Evolutionary conservation across 2,329 filamentous ascomycete genomes (phyloP).

Genomic region (Truncatella angustata): DNA sequence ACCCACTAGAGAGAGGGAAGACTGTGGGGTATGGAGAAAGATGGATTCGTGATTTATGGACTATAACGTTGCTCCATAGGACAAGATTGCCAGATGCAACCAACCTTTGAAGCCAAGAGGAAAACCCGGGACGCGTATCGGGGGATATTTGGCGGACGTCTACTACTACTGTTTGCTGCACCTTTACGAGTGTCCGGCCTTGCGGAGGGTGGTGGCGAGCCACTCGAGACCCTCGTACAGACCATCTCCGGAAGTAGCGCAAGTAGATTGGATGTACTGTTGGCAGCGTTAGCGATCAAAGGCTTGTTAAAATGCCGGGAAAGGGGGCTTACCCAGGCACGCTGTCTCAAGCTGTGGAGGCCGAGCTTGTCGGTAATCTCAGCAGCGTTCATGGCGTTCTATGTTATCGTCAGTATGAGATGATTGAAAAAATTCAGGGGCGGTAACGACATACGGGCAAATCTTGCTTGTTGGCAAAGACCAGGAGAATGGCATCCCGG

Average conservation of each 20-base stretch:
- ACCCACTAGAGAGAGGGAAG: constrained; percentile 25
- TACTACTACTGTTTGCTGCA: constrained; percentile 15
- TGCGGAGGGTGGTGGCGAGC: constrained; percentile 80
- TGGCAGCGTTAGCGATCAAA: constrained; percentile 18
- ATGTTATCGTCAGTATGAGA: constrained; percentile 14
- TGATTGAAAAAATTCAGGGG: neutral
- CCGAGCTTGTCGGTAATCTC: constrained; percentile 99
- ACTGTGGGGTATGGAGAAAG: constrained; percentile 19
- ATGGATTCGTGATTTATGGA: constrained; percentile 43
- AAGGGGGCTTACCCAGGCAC: constrained; percentile 80
- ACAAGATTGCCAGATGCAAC: constrained; percentile 56
- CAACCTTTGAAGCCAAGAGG: constrained; percentile 45
- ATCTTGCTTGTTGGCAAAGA: constrained; percentile 77
- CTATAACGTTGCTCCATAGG: constrained; percentile 55
- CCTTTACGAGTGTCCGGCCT: constrained; percentile 65
- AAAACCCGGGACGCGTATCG: constrained; percentile 41
- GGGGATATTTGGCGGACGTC: constrained; percentile 29
- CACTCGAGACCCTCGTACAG: constrained; percentile 98
- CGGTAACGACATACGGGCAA: constrained; percentile 67
- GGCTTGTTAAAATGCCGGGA: neutral
- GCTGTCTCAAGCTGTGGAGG: constrained; percentile 97
- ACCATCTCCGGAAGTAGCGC: constrained; percentile 98
- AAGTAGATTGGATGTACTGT: constrained; percentile 99
- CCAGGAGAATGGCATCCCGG: constrained; percentile 14
- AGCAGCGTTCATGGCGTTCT: constrained; percentile 99